Percentiles rank a stretch among this genome's conserved stretches.
phyloP scores from a whole-genome alignment of 129 eudicot genomes.

The Helianthus annuus region DNA sequence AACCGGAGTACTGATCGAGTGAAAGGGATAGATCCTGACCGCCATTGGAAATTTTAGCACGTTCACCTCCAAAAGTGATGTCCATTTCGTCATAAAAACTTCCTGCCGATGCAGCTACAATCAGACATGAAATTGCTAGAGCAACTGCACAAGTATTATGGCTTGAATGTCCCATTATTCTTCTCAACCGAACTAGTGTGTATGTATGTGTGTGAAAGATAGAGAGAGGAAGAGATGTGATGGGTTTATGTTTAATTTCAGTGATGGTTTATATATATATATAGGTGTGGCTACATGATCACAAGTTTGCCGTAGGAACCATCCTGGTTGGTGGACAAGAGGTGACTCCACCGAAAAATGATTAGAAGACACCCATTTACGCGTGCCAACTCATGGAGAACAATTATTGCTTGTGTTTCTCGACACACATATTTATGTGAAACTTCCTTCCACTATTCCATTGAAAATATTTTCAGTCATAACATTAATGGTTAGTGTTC shows the following conservation, averaged over 20 bases:
- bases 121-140: neutral
- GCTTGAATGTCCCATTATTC: neutral
- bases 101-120: neutral
- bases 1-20: slow-evolving; percentile 1
- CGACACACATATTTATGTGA: neutral
- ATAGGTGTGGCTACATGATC: neutral
- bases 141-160: neutral
- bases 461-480: too few relatives aligned
- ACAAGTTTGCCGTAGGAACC: neutral
- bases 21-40: slow-evolving; percentile 7
- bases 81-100: neutral
- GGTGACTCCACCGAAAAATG: neutral
- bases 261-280: neutral
- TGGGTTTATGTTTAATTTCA: too few relatives aligned
- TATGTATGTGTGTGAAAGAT: neutral
- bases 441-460: neutral
- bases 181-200: too few relatives aligned
- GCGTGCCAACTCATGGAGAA: neutral
- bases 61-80: slow-evolving; percentile 6
- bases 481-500: neutral
- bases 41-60: neutral
- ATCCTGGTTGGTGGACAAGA: neutral
- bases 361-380: neutral
- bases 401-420: neutral
- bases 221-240: neutral